Conservation (phyloP, 495 filamentous ascomycete species). For the Schizothecium vesticola region DNA sequence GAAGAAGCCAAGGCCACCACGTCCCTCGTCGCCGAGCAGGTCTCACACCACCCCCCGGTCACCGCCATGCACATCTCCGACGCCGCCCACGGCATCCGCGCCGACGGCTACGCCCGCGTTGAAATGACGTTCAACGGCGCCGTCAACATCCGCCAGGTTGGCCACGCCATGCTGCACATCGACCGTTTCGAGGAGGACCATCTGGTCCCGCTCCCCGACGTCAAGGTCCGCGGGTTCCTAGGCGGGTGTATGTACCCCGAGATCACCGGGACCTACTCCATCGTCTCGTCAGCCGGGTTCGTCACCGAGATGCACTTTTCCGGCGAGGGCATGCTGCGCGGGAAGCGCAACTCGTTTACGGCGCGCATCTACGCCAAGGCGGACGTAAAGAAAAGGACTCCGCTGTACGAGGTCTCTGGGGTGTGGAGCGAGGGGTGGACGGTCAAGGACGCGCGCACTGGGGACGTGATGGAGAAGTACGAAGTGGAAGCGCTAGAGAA, state of each 20-base stretch:
- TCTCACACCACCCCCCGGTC: slow-evolving; percentile 78
- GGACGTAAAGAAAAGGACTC: slow-evolving; percentile 11
- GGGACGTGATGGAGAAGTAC: slow-evolving; percentile 28
- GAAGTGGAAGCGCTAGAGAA: slow-evolving; percentile 28
- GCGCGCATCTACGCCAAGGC: slow-evolving; percentile 20
- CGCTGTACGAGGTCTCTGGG: slow-evolving; percentile 32
- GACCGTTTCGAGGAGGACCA: slow-evolving; percentile 47
- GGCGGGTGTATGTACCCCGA: slow-evolving; percentile 41
- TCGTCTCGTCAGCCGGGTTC: slow-evolving; percentile 33
- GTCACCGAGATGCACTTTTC: slow-evolving; percentile 35
- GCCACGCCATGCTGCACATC: slow-evolving; percentile 57
- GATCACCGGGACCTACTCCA: slow-evolving; percentile 32
- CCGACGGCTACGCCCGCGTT: slow-evolving; percentile 82
- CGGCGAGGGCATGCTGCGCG: slow-evolving; percentile 31
- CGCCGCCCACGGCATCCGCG: slow-evolving; percentile 64
- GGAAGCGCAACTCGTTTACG: slow-evolving; percentile 33
- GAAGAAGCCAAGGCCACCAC: slow-evolving; percentile 68
- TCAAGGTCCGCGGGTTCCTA: slow-evolving; percentile 40
- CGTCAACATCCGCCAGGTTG: slow-evolving; percentile 78
- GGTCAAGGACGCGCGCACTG: slow-evolving; percentile 29
- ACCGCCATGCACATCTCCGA: slow-evolving; percentile 81
- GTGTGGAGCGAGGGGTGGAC: slow-evolving; percentile 40
- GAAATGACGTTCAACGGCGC: slow-evolving; percentile 76
- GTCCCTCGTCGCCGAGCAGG: slow-evolving; percentile 50
- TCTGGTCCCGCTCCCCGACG: slow-evolving; percentile 42